These are phyloP conservation scores for Galerina marginata DNA, from an alignment of 768 basidiomycete genomes.

Conservation along the genomic window DNA sequence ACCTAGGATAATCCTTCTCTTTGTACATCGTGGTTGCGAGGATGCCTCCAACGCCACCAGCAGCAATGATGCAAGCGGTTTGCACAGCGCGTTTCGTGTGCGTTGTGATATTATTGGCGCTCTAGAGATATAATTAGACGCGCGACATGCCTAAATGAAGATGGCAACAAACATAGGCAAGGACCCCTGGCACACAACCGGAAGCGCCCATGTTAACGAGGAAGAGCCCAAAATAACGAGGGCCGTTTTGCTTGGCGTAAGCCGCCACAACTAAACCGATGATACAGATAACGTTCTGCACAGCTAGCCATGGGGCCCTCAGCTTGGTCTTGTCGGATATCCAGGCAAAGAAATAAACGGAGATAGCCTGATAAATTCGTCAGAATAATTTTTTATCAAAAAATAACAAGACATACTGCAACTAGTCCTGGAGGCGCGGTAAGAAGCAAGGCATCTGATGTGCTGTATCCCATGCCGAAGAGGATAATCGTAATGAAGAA, in stretches of 20 bases:
- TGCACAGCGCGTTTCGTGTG: conserved; percentile 44
- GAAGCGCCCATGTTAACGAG: conserved; percentile 38
- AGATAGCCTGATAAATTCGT: conserved; percentile 31
- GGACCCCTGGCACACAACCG: conserved; percentile 39
- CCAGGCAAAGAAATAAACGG: conserved; percentile 40
- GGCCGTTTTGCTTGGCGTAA: conserved; percentile 31
- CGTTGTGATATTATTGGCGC: conserved; percentile 40
- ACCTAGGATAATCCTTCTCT: conserved; percentile 40
- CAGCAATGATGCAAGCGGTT: conserved; percentile 39
- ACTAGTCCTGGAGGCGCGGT: no score
- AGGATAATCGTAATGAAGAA: no score
- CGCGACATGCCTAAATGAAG: background rate
- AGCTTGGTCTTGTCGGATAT: conserved; percentile 37
- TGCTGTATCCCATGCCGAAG: no score
- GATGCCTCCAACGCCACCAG: conserved; percentile 46
- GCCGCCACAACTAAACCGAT: conserved; percentile 36
- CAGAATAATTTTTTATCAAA: background rate
- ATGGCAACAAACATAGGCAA: conserved; percentile 38
- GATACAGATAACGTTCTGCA: conserved; percentile 36
- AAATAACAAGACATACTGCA: no score
- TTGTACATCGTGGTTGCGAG: conserved; percentile 43
- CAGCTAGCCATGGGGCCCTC: conserved; percentile 32
- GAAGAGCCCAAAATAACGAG: conserved; percentile 42
- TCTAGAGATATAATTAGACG: conserved; percentile 22
- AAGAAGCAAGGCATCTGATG: no score